A percentile compares a stretch with the other conserved stretches of the same genome.
These are phyloP conservation scores for Petasospora rhodanensis DNA, from an alignment of 1,139 yeast genomes.

Conservation along the genomic window DNA sequence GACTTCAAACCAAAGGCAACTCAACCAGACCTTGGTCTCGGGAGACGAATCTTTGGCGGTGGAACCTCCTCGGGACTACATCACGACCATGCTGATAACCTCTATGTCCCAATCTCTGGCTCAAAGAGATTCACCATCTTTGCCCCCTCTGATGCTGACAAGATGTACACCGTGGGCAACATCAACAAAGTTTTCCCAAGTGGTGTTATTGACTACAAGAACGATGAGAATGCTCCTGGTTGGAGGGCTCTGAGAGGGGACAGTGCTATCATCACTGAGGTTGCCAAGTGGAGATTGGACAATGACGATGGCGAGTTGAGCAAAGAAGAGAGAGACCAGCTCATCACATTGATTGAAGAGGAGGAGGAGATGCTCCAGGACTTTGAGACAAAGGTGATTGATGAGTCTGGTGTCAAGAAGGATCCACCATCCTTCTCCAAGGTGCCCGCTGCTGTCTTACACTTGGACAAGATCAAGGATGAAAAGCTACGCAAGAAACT, in stretches of 20 bases:
- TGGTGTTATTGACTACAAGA: constrained; percentile 61
- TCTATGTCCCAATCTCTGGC: constrained; percentile 58
- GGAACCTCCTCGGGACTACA: constrained; percentile 74
- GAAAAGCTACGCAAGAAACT: constrained; percentile 27
- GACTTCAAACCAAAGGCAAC: constrained; percentile 21
- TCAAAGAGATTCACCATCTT: constrained; percentile 61
- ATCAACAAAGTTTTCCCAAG: constrained; percentile 46
- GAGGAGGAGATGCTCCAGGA: constrained; percentile 22
- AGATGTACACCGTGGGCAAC: constrained; percentile 57
- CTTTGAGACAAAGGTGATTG: constrained; percentile 21
- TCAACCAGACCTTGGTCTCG: constrained; percentile 38
- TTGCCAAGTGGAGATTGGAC: constrained; percentile 30
- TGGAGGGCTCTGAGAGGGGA: constrained; percentile 61
- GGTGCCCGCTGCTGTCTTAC: constrained; percentile 59
- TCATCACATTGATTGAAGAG: constrained; percentile 19
- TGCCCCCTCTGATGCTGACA: constrained; percentile 55
- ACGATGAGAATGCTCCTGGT: constrained; percentile 46
- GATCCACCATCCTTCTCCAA: constrained; percentile 70
- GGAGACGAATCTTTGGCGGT: constrained; percentile 46
- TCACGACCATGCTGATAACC: constrained; percentile 76
- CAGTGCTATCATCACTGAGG: constrained; percentile 52
- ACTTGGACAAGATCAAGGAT: constrained; percentile 47
- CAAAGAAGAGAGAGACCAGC: constrained; percentile 17
- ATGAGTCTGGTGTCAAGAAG: constrained; percentile 20
- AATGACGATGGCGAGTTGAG: constrained; percentile 13